Evolutionary conservation across 345 rosid genomes (phyloP).

Genomic region (Jatropha curcas): DNA sequence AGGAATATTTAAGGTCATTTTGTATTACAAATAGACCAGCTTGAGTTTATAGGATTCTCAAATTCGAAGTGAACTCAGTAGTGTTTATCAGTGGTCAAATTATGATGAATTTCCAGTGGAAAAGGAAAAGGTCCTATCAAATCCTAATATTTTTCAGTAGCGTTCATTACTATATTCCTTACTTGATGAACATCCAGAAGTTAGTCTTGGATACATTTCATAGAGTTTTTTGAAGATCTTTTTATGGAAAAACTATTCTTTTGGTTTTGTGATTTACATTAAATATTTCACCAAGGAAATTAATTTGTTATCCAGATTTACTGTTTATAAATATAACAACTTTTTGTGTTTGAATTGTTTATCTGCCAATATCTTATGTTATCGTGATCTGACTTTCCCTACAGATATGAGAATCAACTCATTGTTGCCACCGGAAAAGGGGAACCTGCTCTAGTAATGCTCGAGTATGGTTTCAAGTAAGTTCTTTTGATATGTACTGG

Average conservation of each 20-base stretch:
- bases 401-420: slow-evolving; percentile 48
- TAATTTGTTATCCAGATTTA: background rate
- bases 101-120: background rate
- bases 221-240: background rate
- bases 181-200: background rate
- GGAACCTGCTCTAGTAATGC: slow-evolving; percentile 51
- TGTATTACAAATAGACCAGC: background rate
- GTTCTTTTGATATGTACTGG: slow-evolving; percentile 8
- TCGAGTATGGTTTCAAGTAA: slow-evolving; percentile 58
- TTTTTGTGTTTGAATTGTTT: background rate
- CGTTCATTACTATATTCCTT: background rate
- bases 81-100: too few relatives aligned
- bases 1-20: background rate
- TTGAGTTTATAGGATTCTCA: background rate
- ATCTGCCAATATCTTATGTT: background rate
- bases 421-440: slow-evolving; percentile 54
- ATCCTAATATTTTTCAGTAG: background rate
- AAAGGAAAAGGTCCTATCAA: background rate
- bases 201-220: background rate
- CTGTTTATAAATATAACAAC: background rate
- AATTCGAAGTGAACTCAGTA: background rate
- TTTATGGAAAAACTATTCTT: background rate
- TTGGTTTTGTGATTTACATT: background rate
- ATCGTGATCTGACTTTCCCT: background rate
- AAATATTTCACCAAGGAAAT: background rate